phyloP scores from a whole-genome alignment of 2,329 filamentous ascomycete species.

The Pseudogymnoascus sp. region DNA sequence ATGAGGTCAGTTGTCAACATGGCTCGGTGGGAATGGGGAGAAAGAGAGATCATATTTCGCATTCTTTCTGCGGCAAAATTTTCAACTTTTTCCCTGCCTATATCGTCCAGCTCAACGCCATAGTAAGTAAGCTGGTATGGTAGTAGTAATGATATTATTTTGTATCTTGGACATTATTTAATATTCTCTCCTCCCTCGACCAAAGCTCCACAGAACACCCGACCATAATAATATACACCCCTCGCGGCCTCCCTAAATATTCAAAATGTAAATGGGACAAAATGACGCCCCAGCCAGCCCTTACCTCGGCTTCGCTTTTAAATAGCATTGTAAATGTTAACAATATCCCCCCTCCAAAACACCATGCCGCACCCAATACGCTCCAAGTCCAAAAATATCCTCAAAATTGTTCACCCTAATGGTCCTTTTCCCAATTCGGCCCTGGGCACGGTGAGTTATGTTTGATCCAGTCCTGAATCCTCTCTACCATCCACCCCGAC shows the following conservation, averaged over 20 bases:
- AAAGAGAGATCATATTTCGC: too few species aligned
- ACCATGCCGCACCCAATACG: background rate
- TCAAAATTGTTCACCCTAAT: background rate
- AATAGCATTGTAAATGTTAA: background rate
- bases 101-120: too few species aligned
- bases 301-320: background rate
- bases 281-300: background rate
- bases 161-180: too few species aligned
- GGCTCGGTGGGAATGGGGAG: too few species aligned
- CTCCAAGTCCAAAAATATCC: background rate
- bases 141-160: too few species aligned
- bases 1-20: too few species aligned
- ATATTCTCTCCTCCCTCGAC: too few species aligned
- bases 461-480: conserved; percentile 5
- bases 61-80: too few species aligned
- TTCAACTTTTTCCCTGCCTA: too few species aligned
- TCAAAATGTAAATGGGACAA: background rate
- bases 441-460: background rate
- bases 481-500: conserved; percentile 11
- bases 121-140: too few species aligned
- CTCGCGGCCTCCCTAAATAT: too few species aligned
- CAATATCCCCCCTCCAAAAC: background rate
- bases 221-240: background rate
- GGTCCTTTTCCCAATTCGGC: background rate
- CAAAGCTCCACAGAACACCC: too few species aligned